Evolutionary conservation across 352 stramenopile genomes (phyloP), one percentile per base, ranked within the genome.

Genomic region (Elongisporangium prolatum): DNA sequence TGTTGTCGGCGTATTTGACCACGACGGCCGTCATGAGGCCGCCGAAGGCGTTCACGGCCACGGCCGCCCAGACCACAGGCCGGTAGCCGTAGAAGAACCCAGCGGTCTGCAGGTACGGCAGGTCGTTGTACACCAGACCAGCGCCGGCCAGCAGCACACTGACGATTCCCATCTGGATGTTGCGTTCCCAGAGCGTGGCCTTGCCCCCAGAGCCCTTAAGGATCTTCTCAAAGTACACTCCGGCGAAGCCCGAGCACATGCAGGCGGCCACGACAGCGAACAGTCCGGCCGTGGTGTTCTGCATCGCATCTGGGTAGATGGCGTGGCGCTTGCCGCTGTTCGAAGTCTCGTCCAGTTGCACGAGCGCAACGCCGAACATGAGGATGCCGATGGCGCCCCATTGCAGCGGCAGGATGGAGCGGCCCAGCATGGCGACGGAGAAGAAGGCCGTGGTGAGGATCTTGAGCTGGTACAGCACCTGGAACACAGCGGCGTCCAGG

Each of bases 161-260:
- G 55, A 91, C 80, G 50, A 90, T 66, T 16, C 83, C 84, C 79
- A 94, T 89, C 52, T 94, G 85, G 49, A 92, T 72, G 57, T 94
- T 94, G 50, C 83, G 84, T 49, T 94, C 84, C 85, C 85, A 92
- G 18, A 94, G 65, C 21, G 85, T 79, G 9, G 74, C 73, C 50
- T 81, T 88, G 17, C 71, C 75, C 25, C 73, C 71, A 4, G 64
- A 50, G 52, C 74, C 75, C 71, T 95, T 95, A 22, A 95, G 75
- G 52, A 95, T 92, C 63, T 89, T 88, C 54, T 95, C 85, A 71
- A 93, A 92, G 71, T 95, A 95, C 11, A 92, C 85, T 20, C 83
- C 85, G 0, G 85, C 85, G 59, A 95, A 91, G 28, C 85, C 85
- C 52, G 85, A 95, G 69, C 82, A 91, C 37, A 91, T 69, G 51